Evolutionary conservation across 129 eudicot genomes (phyloP).

Genomic region (Flaveria linearis): DNA sequence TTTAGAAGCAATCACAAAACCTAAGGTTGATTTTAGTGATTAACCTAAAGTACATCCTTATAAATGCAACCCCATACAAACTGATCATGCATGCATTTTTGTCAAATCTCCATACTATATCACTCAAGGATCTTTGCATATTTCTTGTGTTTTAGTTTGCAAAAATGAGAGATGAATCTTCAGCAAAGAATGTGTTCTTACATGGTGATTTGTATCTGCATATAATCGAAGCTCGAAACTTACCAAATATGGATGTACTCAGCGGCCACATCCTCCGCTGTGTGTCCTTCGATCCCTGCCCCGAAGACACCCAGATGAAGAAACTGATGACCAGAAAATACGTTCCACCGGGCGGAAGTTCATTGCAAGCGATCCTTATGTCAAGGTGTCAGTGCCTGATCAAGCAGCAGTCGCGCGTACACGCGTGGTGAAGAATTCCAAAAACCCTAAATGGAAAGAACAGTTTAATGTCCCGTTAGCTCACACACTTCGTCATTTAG

Average conservation of each 20-base stretch:
- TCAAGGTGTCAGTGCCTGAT: conserved; percentile 64
- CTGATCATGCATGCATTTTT: not conserved
- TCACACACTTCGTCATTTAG: conserved; percentile 45
- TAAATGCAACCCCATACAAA: conserved; percentile 17
- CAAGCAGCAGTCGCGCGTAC: conserved; percentile 82
- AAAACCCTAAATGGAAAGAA: conserved; percentile 77
- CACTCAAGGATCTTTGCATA: no score
- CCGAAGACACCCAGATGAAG: conserved; percentile 31
- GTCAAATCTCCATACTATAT: no score
- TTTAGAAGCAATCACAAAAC: conserved; percentile 23
- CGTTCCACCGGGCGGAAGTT: conserved; percentile 50
- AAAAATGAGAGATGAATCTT: conserved; percentile 40
- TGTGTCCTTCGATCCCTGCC: conserved; percentile 52
- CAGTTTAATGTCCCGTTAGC: conserved; percentile 64
- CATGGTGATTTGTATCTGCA: conserved; percentile 78
- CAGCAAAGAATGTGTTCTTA: conserved; percentile 43
- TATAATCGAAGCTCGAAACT: conserved; percentile 58
- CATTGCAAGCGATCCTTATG: conserved; percentile 95
- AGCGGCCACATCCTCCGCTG: conserved; percentile 67
- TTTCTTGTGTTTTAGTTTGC: conserved; percentile 1
- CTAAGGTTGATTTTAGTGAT: conserved; percentile 19
- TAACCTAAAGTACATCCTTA: not conserved
- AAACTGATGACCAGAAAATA: conserved; percentile 32
- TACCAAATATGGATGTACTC: conserved; percentile 90
- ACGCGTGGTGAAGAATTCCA: conserved; percentile 74